These are phyloP conservation scores for Starmera quercuum DNA, from an alignment of 805 yeast genomes.

Conservation along the genomic window DNA sequence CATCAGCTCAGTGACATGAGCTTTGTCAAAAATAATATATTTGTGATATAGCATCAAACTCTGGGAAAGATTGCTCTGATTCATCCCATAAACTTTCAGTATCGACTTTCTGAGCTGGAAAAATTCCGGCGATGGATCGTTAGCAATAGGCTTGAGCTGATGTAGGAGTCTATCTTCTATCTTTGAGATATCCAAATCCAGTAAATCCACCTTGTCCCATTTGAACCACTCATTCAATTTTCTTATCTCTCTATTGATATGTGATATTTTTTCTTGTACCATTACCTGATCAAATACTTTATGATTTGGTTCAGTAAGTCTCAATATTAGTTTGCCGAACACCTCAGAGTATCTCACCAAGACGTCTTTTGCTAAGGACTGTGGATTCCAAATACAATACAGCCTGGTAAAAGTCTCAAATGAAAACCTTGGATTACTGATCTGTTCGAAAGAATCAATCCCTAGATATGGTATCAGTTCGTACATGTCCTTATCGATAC, in stretches of 20 bases:
- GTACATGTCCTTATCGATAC: slow-evolving; percentile 2
- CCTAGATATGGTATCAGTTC: slow-evolving; percentile 8
- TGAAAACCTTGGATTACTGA: slow-evolving; percentile 1
- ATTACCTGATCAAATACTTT: background rate
- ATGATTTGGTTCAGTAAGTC: background rate
- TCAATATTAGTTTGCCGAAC: slow-evolving; percentile 1
- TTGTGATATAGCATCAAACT: slow-evolving; percentile 31
- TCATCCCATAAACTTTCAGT: slow-evolving; percentile 27
- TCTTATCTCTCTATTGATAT: background rate
- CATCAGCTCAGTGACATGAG: slow-evolving; percentile 33
- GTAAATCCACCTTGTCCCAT: too few relatives aligned
- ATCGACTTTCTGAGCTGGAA: slow-evolving; percentile 9
- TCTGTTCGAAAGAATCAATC: slow-evolving; percentile 4
- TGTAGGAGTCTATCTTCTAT: background rate
- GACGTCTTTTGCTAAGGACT: background rate
- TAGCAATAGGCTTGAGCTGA: slow-evolving; percentile 2
- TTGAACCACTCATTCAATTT: background rate
- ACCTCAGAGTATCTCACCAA: background rate
- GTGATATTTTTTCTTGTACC: background rate
- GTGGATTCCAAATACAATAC: slow-evolving; percentile 5
- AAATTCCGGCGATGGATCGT: slow-evolving; percentile 5
- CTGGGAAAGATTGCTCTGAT: slow-evolving; percentile 20
- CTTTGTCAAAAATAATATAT: slow-evolving; percentile 30
- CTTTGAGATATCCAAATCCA: background rate
- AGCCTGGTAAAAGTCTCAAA: slow-evolving; percentile 1